These are phyloP conservation scores for Solanum ahanhuiri DNA, from an alignment of 257 asterid species.

Conservation along the genomic window DNA sequence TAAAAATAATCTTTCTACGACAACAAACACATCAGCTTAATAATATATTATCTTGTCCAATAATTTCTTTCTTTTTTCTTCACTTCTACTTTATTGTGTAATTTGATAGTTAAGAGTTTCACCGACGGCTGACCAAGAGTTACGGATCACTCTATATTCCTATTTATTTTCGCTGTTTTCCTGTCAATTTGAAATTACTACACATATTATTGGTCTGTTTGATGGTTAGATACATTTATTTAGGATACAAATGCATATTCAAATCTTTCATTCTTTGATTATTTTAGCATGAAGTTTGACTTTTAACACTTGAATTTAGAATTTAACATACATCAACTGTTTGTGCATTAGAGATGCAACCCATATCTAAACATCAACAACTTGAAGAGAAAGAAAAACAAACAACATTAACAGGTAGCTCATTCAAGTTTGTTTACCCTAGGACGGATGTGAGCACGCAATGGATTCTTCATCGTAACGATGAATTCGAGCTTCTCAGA, in stretches of 20 bases:
- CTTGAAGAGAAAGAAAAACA: background rate
- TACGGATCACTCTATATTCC: background rate
- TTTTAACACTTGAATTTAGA: background rate
- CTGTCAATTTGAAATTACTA: background rate
- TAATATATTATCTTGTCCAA: background rate
- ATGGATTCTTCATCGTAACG: slow-evolving; percentile 7
- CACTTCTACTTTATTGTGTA: background rate
- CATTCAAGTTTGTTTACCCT: background rate
- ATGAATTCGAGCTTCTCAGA: slow-evolving; percentile 13
- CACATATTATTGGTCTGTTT: background rate
- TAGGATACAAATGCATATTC: background rate
- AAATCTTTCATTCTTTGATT: background rate
- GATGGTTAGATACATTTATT: background rate
- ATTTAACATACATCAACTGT: too few species aligned
- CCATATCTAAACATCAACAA: background rate
- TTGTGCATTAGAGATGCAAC: background rate
- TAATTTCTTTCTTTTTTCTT: background rate
- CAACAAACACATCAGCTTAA: background rate
- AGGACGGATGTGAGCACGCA: slow-evolving; percentile 5
- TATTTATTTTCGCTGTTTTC: background rate
- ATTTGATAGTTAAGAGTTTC: background rate
- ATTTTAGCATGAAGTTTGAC: too few species aligned
- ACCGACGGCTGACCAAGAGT: background rate
- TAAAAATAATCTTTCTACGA: too few species aligned
- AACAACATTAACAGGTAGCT: background rate